Base-by-base conservation (phyloP, 148 eudicot species). In the Nepenthes gracilis region DNA sequence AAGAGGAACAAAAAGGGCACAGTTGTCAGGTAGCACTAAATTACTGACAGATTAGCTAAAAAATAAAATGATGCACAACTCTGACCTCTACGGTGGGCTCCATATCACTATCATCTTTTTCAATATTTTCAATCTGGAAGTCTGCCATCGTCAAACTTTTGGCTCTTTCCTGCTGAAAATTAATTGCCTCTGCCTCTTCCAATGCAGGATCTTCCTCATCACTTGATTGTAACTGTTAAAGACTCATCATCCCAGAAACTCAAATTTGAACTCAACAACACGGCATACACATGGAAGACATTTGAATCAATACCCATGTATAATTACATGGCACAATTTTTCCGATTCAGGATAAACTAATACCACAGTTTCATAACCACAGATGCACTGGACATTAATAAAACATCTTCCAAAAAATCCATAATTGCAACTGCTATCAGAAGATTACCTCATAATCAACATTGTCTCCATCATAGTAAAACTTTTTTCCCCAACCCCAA, bases 81-180 rank as follows among this genome's bases (percentile, higher is more conserved):
- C 60, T 61, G 40, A 86, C 99, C 89, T 74, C 91, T 60, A 88
- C 58, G 43, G 99, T 93, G 36, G 87, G 99, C 75, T 88, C 95
- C 48, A 59, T 71, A 45, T 88, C 91, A 67, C 81, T 79, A 66
- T 77, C 90, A 58, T 75, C 78, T 64, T 73, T 38, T 62, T 80
- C 77, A 59, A 63, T 70, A 62, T 71, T 78, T 47, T 79, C 85
- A 59, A 85, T 70, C 73, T 89, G 87, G 70, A 66, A 84, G 72
- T 93, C 98, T 59, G 67, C 89, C 77, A 58, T 58, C 2, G 83
- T 76, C 67, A 86, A 55, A 55, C 58, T 55, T 64, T 78, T 61
- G 51, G 83, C 83, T 56, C 73, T 81, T 62, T 81, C 79, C 62
- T 72, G 78, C 75, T 72, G 88, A 74, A 89, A 51, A 68, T 74